Conservation (phyloP, 2,329 filamentous ascomycete genomes). For the Trichoderma lentiforme region DNA sequence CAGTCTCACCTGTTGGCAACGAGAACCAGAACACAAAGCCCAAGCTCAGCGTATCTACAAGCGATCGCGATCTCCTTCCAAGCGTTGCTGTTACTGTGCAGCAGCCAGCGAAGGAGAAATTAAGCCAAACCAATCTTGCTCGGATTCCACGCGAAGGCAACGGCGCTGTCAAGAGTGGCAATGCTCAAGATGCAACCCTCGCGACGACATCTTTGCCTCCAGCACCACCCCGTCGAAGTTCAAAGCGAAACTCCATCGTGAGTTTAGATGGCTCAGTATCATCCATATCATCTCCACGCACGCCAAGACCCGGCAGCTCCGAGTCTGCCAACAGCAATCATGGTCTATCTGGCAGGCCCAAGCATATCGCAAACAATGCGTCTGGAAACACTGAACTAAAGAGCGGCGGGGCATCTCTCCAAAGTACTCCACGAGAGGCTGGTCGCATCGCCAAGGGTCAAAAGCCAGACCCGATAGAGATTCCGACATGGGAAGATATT, state of each 20-base stretch:
- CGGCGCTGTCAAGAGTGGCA: neutral
- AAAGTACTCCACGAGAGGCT: neutral
- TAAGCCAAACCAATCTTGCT: neutral
- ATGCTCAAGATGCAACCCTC: neutral
- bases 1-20: neutral
- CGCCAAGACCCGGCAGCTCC: slow-evolving; percentile 10
- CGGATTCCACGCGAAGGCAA: neutral
- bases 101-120: neutral
- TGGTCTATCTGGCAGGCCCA: neutral
- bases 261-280: slow-evolving; percentile 19
- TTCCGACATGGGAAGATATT: slow-evolving; percentile 23
- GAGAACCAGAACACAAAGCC: neutral
- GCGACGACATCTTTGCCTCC: slow-evolving; percentile 24
- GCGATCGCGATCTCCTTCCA: neutral
- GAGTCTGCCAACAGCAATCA: neutral
- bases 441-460: neutral
- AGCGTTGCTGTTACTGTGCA: neutral
- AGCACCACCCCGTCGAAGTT: slow-evolving; percentile 29
- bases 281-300: slow-evolving; percentile 3
- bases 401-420: slow-evolving; percentile 7
- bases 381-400: neutral
- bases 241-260: slow-evolving; percentile 25
- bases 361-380: neutral
- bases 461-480: slow-evolving; percentile 11
- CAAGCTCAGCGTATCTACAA: slow-evolving; percentile 1